These are phyloP conservation scores for Eucalyptus marginata DNA, from an alignment of 345 rosid genomes.

Conservation along the genomic window DNA sequence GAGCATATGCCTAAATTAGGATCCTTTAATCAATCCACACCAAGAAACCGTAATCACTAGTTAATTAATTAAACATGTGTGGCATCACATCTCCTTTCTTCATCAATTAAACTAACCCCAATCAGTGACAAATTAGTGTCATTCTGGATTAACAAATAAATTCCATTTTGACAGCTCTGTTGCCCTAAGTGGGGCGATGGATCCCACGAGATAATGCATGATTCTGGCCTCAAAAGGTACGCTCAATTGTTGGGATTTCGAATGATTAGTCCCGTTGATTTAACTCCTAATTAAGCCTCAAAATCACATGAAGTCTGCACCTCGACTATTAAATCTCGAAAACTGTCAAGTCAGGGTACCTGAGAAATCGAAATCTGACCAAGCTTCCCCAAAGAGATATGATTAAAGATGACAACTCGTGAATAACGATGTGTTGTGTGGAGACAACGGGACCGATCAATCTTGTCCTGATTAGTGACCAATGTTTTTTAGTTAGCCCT, in stretches of 20 bases:
- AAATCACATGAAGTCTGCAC: not conserved
- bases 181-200: not conserved
- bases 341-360: not conserved
- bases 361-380: not conserved
- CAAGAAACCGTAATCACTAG: not conserved
- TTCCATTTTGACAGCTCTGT: not conserved
- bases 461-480: not conserved
- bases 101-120: too few relatives aligned
- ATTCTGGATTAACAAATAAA: not conserved
- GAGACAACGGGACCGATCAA: not conserved
- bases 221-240: not conserved
- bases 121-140: not conserved
- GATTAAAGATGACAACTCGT: not conserved
- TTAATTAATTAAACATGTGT: not conserved
- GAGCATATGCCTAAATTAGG: not conserved
- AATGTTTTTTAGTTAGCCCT: not conserved
- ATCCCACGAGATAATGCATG: not conserved
- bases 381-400: not conserved
- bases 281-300: not conserved
- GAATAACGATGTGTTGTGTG: not conserved
- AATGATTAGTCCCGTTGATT: not conserved
- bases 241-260: not conserved
- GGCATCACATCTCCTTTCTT: not conserved
- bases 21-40: not conserved
- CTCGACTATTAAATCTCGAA: not conserved